Evolutionary conservation across 352 stramenopile genomes (phyloP), one percentile per base, ranked within the genome.

Genomic region (Phytophthora cryptogea): DNA sequence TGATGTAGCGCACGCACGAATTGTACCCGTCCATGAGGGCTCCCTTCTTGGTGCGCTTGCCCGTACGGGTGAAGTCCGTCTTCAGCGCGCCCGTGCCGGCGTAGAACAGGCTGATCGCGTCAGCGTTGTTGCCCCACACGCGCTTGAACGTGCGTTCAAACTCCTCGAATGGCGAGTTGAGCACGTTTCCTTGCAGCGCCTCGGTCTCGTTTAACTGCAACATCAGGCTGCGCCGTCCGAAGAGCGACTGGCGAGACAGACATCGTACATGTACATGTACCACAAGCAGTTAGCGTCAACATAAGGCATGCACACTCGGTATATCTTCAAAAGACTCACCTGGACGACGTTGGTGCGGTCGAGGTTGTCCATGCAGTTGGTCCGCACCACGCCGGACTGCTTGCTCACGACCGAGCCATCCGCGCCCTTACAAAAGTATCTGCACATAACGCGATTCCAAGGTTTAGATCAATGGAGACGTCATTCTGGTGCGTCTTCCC

Each of bases 311-410:
- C 20, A 2, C 20, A 23, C 2, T 23, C 20, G 20, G 20, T 23
- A 37, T 13, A 50, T 59, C 7, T 28, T 44, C 27, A 6, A 42
- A 35, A 6, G 10, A 23, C 59, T 53, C 35, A 87, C 76, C 70
- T 86, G 77, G 27, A 89, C 80, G 40, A 89, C 79, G 51, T 88
- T 90, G 13, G 80, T 99, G 31, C 97, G 84, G 78, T 99, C 97
- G 13, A 99, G 78, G 62, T 97, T 98, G 80, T 99, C 97, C 91
- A 99, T 98, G 77, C 97, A 99, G 77, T 99, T 99, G 11, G 95
- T 98, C 44, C 97, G 87, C 27, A 99, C 80, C 14, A 99, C 89
- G 4, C 91, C 93, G 8, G 79, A 89, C 72, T 99, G 97, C 33
- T 73, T 83, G 58, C 51, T 85, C 14, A 78, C 54, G 36, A 90